Conservation (phyloP, 1,284 basidiomycete genomes). For the Neonothopanus nambi region DNA sequence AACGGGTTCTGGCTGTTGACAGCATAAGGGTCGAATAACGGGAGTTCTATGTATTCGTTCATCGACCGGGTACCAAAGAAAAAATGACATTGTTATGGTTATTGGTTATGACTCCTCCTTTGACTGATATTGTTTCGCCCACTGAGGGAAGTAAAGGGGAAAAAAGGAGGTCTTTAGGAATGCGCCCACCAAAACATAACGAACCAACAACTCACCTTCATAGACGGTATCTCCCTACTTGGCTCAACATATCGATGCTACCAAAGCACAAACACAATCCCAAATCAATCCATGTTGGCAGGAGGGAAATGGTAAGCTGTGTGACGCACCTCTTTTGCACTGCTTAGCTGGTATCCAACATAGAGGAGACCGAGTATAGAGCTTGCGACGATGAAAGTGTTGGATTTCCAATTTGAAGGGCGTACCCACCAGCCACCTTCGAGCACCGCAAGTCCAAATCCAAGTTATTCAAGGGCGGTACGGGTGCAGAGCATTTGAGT, state of each 20-base stretch:
- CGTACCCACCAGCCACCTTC: constrained; percentile 52
- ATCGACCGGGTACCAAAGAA: too few relatives aligned
- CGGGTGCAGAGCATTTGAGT: too few relatives aligned
- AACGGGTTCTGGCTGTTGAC: too few relatives aligned
- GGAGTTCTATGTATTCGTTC: too few relatives aligned
- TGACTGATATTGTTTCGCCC: constrained; percentile 32
- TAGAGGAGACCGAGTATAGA: constrained; percentile 40
- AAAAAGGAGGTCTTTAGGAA: too few relatives aligned
- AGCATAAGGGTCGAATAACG: too few relatives aligned
- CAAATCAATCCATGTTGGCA: background rate
- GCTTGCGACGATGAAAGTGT: constrained; percentile 43
- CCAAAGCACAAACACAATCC: background rate
- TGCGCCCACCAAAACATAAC: background rate
- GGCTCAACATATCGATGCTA: constrained; percentile 31
- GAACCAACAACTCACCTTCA: constrained; percentile 30
- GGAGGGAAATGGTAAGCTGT: background rate
- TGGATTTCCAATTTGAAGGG: constrained; percentile 46
- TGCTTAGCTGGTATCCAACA: constrained; percentile 37
- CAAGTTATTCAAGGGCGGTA: too few relatives aligned
- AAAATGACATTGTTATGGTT: too few relatives aligned
- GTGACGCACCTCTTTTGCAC: constrained; percentile 44
- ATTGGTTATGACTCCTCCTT: too few relatives aligned
- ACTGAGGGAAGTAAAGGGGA: constrained; percentile 21
- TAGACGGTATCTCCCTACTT: constrained; percentile 36
- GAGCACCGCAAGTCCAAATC: background rate